Conservation (phyloP, 2,329 filamentous ascomycete species). For the Kalaharituber pfeilii region DNA sequence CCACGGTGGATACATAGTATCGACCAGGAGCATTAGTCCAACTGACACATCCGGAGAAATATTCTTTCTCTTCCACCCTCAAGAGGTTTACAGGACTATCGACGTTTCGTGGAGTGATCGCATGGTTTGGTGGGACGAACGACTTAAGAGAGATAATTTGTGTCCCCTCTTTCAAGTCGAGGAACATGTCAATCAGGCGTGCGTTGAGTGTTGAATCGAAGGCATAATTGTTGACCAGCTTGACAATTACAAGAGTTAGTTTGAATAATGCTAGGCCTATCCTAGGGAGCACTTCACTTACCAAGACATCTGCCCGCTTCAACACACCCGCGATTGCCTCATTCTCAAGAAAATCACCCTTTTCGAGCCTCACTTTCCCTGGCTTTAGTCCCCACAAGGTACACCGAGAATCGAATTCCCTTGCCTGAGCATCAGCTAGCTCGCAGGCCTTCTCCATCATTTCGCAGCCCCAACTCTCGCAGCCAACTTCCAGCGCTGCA, state of each 20-base stretch:
- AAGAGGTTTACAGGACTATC: constrained; percentile 70
- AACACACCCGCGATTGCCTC: constrained; percentile 52
- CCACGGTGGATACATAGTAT: constrained; percentile 78
- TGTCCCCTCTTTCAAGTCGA: constrained; percentile 81
- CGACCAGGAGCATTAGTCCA: constrained; percentile 74
- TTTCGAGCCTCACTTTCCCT: constrained; percentile 61
- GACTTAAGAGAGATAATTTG: constrained; percentile 82
- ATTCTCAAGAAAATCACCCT: constrained; percentile 69
- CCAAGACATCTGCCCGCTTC: constrained; percentile 73
- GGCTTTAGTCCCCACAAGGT: constrained; percentile 73
- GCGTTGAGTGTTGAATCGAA: constrained; percentile 81
- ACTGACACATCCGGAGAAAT: constrained; percentile 56
- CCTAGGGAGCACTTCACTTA: constrained; percentile 9
- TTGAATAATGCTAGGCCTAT: background rate
- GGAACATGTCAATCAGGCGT: constrained; percentile 67
- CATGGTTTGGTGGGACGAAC: constrained; percentile 67
- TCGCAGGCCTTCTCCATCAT: constrained; percentile 84
- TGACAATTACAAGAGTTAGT: background rate
- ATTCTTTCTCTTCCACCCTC: constrained; percentile 54
- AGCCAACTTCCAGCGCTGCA: constrained; percentile 80
- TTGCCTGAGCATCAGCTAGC: constrained; percentile 60
- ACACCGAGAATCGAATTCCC: constrained; percentile 71
- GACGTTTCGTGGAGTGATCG: constrained; percentile 53
- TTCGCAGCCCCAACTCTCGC: constrained; percentile 90
- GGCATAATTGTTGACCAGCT: constrained; percentile 88